Conservation (phyloP, 2,329 filamentous ascomycete genomes). For the Colletotrichum graminicola region DNA sequence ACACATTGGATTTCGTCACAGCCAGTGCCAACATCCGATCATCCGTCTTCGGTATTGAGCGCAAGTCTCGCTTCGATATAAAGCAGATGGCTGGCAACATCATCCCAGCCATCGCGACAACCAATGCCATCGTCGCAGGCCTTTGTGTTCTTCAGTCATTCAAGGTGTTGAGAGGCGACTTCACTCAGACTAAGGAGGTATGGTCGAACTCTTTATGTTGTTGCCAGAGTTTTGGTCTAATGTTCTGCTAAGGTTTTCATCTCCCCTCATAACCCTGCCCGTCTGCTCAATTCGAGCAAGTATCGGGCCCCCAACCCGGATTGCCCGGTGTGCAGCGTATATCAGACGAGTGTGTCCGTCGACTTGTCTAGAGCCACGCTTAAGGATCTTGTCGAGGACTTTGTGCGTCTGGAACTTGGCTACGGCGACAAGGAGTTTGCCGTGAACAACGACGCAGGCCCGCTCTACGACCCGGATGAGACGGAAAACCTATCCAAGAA, state of each 20-base stretch:
- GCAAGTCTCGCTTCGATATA: conserved; percentile 92
- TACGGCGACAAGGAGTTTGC: conserved; percentile 85
- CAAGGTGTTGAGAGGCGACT: conserved; percentile 84
- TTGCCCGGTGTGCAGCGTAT: conserved; percentile 86
- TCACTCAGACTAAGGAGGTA: conserved; percentile 80
- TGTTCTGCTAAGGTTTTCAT: conserved; percentile 74
- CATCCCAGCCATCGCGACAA: conserved; percentile 97
- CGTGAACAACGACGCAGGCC: conserved; percentile 77
- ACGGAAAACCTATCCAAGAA: conserved; percentile 88
- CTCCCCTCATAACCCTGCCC: conserved; percentile 72
- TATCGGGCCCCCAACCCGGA: conserved; percentile 78
- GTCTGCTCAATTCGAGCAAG: conserved; percentile 70
- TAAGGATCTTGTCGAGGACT: conserved; percentile 80
- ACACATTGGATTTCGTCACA: conserved; percentile 94
- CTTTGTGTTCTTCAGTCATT: conserved; percentile 93
- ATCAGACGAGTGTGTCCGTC: conserved; percentile 74
- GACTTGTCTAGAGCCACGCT: conserved; percentile 81
- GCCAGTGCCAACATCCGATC: conserved; percentile 92
- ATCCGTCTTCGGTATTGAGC: conserved; percentile 87
- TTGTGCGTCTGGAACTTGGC: conserved; percentile 77
- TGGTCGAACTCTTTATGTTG: conserved; percentile 36
- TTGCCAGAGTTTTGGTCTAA: conserved; percentile 20
- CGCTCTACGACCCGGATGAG: conserved; percentile 92
- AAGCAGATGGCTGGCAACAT: conserved; percentile 99
- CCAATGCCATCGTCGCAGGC: conserved; percentile 94